Evolutionary conservation across 768 basidiomycete genomes (phyloP), one percentile per base, ranked within the genome.

Genomic region (Agrocybe pediades): DNA sequence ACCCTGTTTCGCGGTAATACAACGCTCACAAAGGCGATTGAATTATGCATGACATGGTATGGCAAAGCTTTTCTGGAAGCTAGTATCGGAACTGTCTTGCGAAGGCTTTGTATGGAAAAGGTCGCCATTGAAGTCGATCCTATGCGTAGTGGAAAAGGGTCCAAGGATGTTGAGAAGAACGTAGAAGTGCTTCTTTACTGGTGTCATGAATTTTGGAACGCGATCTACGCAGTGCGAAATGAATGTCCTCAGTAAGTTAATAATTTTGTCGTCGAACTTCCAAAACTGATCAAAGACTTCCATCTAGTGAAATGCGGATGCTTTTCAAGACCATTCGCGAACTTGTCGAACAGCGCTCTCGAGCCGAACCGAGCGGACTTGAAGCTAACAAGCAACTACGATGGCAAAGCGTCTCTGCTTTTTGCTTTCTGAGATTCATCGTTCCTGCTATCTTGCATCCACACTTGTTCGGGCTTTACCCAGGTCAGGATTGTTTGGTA

Each of bases 381-480:
- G 79, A 77, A 13, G 73, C 74, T 23, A 79, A 78, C 55, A 71
- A 68, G 36, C 78, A 87, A 26, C 71, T 92, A 26, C 88, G 84
- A 27, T 85, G 83, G 80, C 92, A 93, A 65, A 86, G 88, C 61
- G 89, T 95, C 40, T 91, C 89, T 29, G 92, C 93, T 1, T 95
- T 95, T 65, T 85, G 89, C 65, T 95, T 95, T 70, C 78, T 95
- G 40, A 83, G 93, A 39, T 93, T 95, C 68, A 87, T 95, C 55
- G 90, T 92, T 21, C 94, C 93, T 27, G 93, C 90, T 20, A 89
- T 95, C 53, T 77, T 95, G n/a, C 83, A 91, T 65, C 93, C 93
- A 1, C 89, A 93, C 68, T 71, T 92, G 4, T 95, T 91, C 64
- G 86, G 89, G 21, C 74, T 95, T 47, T 85, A 77, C 59, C 83